These are phyloP conservation scores for Blepharisma stoltei DNA, from an alignment of 73 alveolate species.

Conservation along the genomic window DNA sequence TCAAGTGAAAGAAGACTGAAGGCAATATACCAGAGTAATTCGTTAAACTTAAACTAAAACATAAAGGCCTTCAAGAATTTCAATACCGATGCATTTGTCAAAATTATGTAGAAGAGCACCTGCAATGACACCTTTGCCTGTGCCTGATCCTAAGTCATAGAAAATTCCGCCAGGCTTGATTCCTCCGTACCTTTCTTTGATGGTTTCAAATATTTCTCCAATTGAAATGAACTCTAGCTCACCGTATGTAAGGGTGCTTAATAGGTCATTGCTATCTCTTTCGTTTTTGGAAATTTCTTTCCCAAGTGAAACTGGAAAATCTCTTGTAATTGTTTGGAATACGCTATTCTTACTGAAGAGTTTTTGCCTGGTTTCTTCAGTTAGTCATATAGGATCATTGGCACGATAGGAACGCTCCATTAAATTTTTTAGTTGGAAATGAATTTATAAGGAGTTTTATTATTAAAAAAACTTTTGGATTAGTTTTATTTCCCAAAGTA, in stretches of 20 bases:
- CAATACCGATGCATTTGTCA: slow-evolving; percentile 80
- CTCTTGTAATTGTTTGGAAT: neutral
- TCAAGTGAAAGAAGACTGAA: too few species aligned
- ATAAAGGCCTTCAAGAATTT: slow-evolving; percentile 61
- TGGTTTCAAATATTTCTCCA: slow-evolving; percentile 31
- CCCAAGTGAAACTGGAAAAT: neutral
- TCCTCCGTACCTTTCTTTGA: slow-evolving; percentile 31
- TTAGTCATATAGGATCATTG: too few species aligned
- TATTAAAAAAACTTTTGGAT: too few species aligned
- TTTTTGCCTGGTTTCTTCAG: too few species aligned
- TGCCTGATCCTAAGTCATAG: slow-evolving; percentile 92
- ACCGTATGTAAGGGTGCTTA: slow-evolving; percentile 11
- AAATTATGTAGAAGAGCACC: slow-evolving; percentile 72
- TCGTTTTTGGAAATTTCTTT: neutral
- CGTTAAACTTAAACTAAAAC: too few species aligned
- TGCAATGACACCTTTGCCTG: slow-evolving; percentile 87
- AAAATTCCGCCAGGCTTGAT: slow-evolving; percentile 63
- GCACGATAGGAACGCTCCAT: too few species aligned
- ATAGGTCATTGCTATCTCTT: neutral
- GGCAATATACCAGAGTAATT: too few species aligned
- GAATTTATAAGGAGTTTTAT: too few species aligned
- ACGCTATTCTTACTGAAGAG: neutral
- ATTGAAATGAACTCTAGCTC: slow-evolving; percentile 34
- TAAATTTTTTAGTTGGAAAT: too few species aligned
- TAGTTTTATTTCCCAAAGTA: too few species aligned